Evolutionary conservation across 768 basidiomycete species (phyloP), one percentile per base, ranked within the genome.

Genomic region (Crassisporium funariophilum): DNA sequence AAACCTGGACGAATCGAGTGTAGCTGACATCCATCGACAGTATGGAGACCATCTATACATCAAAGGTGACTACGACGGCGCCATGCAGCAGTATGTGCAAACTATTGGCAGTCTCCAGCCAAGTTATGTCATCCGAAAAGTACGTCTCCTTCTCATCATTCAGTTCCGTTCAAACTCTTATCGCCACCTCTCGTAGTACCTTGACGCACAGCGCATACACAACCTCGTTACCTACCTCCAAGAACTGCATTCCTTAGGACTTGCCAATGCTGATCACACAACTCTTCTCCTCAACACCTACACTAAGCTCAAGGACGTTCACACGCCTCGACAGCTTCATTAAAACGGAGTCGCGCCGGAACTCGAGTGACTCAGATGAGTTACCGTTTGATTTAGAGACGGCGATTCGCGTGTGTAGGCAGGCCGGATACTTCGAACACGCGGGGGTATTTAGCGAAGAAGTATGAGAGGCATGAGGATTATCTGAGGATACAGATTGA

Each of bases 71-170:
- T 95, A 88, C 56, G 97, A 98, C 50, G 88, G 83, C 4, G 87
- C 95, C 0, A 95, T 98, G 90, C 78, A 82, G 25, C 93, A 97
- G 61, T 98, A 88, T 62, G 70, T 97, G 21, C 81, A 89, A 60
- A 98, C 97, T 0, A 86, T 98, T 15, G 91, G 95, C 0, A 74
- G 83, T 37, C 72, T 97, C 0, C 90, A 93, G 51, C 91, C 95
- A 0, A 97, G 94, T 61, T 97, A 98, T 67, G 94, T 98, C 24
- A 93, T 98, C 41, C 83, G 97, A 56, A 99, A 98, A 79, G 95
- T 93, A 58, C 43, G 65, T n/a, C n/a, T n/a, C n/a, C 39, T 41
- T 16, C 3, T 20, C 13, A 4, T 46, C 40, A 5, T 22, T 13
- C 16, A 15, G 16, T n/a, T 11, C 29, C 13, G 35, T n/a, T 25